Conservation (phyloP, 2,329 filamentous ascomycete species). For the Aureobasidium mangrovei region DNA sequence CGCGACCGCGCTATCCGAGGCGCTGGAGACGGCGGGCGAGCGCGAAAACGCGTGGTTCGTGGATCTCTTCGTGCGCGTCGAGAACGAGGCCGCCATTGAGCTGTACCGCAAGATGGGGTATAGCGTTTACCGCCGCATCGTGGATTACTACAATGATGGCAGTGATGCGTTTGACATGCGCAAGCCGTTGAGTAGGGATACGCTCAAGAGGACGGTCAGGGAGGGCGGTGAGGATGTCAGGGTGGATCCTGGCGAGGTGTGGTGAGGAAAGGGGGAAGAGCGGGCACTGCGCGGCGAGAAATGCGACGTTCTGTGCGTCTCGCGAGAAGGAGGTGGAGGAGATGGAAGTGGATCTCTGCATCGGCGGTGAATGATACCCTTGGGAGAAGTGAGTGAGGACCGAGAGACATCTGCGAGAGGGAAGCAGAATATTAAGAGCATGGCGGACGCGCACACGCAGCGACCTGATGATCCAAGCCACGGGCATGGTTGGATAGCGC, state of each 20-base stretch:
- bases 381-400: no score
- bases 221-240: slow-evolving; percentile 69
- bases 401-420: no score
- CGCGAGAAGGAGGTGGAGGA: no score
- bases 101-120: slow-evolving; percentile 92
- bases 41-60: slow-evolving; percentile 87
- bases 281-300: no score
- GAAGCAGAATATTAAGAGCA: no score
- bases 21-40: slow-evolving; percentile 74
- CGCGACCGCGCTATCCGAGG: slow-evolving; percentile 70
- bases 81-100: slow-evolving; percentile 76
- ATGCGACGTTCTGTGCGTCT: no score
- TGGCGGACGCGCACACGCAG: no score
- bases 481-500: no score
- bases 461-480: no score
- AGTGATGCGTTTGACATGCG: slow-evolving; percentile 98
- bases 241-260: slow-evolving; percentile 79
- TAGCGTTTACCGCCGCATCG: slow-evolving; percentile 77
- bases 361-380: no score
- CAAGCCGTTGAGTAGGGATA: slow-evolving; percentile 78
- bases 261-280: slow-evolving; percentile 37
- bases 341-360: no score
- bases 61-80: slow-evolving; percentile 83
- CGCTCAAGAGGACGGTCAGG: slow-evolving; percentile 64
- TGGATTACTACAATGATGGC: slow-evolving; percentile 89